Base-by-base conservation (phyloP, 1,284 basidiomycete species). In the Ceratobasidium sp. region DNA sequence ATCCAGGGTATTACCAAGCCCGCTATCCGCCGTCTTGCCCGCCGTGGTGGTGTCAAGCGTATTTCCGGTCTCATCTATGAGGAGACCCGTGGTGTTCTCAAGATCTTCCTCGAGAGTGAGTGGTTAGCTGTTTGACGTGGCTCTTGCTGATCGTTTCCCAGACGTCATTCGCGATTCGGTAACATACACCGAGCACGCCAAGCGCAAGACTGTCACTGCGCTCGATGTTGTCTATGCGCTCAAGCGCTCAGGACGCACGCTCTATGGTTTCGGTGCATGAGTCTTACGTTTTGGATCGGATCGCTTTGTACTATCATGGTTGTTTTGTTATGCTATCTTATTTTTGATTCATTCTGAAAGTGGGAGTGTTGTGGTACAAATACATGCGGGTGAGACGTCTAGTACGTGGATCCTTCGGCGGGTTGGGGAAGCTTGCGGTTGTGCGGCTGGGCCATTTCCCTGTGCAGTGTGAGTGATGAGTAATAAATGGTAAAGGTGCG, bases 381-480 rank as follows among this genome's bases (percentile, higher is more conserved):
- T 65, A 65, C 60, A 64, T 35, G 47, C 4, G 32, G 13, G 42
- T 32, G 22, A 34, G 34, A 38, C 27, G 25, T 52, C 47, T 65
- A 90, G 80, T 91, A 93, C 49, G 77, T 85, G 73, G 85, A 86
- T 70, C 94, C 94, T 79, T 99, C 96, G 25, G 90, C 86, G 2
- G 96, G 96, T 80, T 99, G 96, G 34, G 94, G 91, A 50, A 96
- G 85, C 82, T 98, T 99, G 75, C 95, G 85, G 79, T 98, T 98
- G 70, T 86, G 85, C 73, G 91, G 88, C 50, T 91, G 87, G 1
- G 90, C 94, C 96, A 99, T 98, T 78, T 97, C 95, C 80, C 95
- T 98, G 75, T 43, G 32, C n/a, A 54, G 13, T 1, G 17, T 43
- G 20, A 57, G 7, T n/a, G 8, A 54, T 27, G 20, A 29, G 43